Evolutionary conservation across 108 stramenopile species (phyloP).

Genomic region (Aurantiochytrium sp.): DNA sequence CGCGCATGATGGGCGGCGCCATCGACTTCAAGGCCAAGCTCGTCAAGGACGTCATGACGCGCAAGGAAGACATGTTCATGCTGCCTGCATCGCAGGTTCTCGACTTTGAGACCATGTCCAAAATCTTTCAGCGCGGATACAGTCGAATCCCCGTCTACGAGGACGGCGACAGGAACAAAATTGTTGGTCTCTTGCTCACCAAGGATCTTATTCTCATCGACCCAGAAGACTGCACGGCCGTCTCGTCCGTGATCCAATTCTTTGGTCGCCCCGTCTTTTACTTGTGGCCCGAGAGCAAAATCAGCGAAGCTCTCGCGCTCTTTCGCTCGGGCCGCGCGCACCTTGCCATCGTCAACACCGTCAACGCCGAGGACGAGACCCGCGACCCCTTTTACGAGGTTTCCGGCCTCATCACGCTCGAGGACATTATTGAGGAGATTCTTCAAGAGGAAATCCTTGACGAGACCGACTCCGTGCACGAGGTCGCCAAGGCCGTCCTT

Average conservation of each 20-base stretch:
- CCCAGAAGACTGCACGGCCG: constrained; percentile 82
- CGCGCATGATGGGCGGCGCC: constrained; percentile 85
- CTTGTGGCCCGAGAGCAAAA: constrained; percentile 71
- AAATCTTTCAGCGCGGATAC: constrained; percentile 91
- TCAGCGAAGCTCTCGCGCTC: constrained; percentile 78
- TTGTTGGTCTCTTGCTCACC: constrained; percentile 87
- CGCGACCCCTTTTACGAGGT: constrained; percentile 80
- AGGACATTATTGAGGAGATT: constrained; percentile 88
- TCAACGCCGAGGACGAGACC: constrained; percentile 61
- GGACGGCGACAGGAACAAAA: constrained; percentile 54
- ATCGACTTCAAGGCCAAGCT: constrained; percentile 68
- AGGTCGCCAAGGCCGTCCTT: neutral
- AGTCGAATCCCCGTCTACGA: constrained; percentile 79
- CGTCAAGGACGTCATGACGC: constrained; percentile 89
- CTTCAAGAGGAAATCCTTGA: constrained; percentile 95
- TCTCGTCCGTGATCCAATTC: constrained; percentile 76
- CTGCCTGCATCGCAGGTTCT: constrained; percentile 72
- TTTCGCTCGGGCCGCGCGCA: constrained; percentile 79
- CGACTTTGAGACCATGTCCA: constrained; percentile 77
- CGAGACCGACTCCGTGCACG: constrained; percentile 44
- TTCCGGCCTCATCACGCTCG: constrained; percentile 92
- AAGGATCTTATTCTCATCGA: constrained; percentile 98
- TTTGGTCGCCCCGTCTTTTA: constrained; percentile 74
- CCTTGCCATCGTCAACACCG: constrained; percentile 86
- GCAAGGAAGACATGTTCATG: constrained; percentile 81